Base-by-base conservation (phyloP, 192 early-diverging fungal species). In the Entomortierella parvispora region DNA sequence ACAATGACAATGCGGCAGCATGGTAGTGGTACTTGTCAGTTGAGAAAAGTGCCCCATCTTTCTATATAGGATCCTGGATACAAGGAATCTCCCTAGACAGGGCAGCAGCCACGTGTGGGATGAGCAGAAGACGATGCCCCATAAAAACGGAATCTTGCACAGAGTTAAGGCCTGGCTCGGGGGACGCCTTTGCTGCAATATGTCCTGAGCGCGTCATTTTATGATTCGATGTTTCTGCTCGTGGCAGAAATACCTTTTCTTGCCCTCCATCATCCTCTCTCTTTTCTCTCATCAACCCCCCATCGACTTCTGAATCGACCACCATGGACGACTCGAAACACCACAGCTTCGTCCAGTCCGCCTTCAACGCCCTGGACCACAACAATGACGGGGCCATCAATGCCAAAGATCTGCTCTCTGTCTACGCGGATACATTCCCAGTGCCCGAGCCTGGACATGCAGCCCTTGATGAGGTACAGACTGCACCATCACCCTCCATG, bases 311-410 rank as follows among this genome's bases (percentile, higher is more conserved):
- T 8, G 4, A 37, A 47, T 29, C 46, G 22, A 23, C 43, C 53
- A 50, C n/a, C 37, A 48, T 58, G 52, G 34, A 29, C 47, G 72
- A 76, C 45, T 61, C 72, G 45, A 64, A 76, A 37, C 72, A 59
- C 48, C 65, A 76, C 37, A 64, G 32, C 51, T 59, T 76, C 37
- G 72, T 85, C 60, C 66, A 80, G 47, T 82, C 80, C 52, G 66
- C 81, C 11, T 85, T 85, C 65, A 60, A 74, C 44, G 72, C 79
- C 28, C 63, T 85, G 22, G 83, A 85, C 68, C 75, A 85, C 55
- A 82, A 85, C 46, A 80, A 85, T 51, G 83, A 85, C 46, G 83
- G 83, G 45, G 20, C 80, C 22, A 82, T 85, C 60, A 82, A 85
- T 23, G 79, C 81, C 26, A 62, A 71, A 47, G 83, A 85, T 63